phyloP scores from a whole-genome alignment of 345 rosid genomes.

The Geranium rotundifolium region DNA sequence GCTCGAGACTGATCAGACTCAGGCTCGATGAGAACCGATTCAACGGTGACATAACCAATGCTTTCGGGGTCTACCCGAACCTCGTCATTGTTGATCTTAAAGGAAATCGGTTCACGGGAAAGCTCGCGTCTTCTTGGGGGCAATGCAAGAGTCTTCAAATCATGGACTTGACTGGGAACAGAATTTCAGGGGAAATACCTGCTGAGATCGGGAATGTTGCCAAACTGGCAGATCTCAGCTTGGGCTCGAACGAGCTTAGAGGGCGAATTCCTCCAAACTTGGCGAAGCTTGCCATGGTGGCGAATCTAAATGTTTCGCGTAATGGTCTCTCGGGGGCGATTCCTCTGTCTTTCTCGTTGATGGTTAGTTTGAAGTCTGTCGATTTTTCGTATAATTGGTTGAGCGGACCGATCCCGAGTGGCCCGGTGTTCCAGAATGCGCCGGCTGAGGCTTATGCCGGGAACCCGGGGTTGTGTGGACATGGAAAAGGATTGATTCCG shows the following conservation, averaged over 20 bases:
- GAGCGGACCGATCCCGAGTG: not conserved
- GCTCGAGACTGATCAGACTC: conserved; percentile 15
- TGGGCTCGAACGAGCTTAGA: not conserved
- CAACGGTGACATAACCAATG: conserved; percentile 14
- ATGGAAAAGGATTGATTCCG: not conserved
- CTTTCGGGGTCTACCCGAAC: conserved; percentile 21
- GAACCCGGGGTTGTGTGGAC: not conserved
- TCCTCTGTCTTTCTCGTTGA: not conserved
- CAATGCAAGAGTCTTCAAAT: conserved; percentile 10
- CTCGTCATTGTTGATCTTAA: conserved; percentile 23
- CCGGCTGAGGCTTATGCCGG: not conserved
- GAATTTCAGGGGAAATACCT: conserved; percentile 13
- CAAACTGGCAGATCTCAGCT: not conserved
- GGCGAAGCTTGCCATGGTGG: not conserved
- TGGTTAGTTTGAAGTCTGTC: not conserved
- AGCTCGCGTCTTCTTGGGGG: conserved; percentile 23
- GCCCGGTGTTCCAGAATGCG: not conserved
- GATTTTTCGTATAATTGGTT: not conserved
- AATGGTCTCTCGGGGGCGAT: not conserved
- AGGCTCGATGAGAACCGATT: conserved; percentile 22
- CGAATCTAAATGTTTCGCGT: not conserved
- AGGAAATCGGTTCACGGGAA: conserved; percentile 21
- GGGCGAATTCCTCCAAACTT: not conserved
- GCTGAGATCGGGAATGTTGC: not conserved
- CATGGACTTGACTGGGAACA: conserved; percentile 13